A percentile compares a stretch with the other conserved stretches of the same genome.
Evolutionary conservation across 106 monocot genomes (phyloP).

Genomic region (Gastrodia elata): DNA sequence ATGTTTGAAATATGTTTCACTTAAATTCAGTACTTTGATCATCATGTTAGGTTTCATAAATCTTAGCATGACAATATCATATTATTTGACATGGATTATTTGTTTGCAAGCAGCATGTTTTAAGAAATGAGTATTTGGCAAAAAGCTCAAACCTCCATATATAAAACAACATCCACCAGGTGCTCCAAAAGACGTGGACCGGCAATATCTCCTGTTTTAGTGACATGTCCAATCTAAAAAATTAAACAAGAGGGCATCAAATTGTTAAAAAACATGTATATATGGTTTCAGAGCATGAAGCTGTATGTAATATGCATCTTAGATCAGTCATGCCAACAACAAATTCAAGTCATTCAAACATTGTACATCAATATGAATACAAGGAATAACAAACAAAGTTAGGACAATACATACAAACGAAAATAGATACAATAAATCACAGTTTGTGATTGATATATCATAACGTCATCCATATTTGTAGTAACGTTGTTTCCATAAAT

Average conservation of each 20-base stretch:
- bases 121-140: background rate
- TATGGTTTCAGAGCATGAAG: background rate
- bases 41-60: background rate
- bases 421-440: background rate
- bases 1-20: background rate
- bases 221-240: conserved; percentile 92
- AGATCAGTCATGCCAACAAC: background rate
- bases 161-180: conserved; percentile 93
- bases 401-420: background rate
- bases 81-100: background rate
- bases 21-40: background rate
- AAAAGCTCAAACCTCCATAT: conserved; percentile 67
- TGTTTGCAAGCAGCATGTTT: background rate
- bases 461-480: background rate
- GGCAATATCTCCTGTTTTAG: conserved; percentile 94
- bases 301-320: background rate
- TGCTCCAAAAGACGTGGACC: conserved; percentile 94
- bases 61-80: background rate
- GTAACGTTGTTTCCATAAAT: background rate
- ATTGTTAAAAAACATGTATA: background rate
- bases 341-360: background rate
- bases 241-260: background rate
- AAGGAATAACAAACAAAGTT: background rate
- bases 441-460: background rate
- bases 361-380: background rate